A percentile compares a stretch with the other conserved stretches of the same genome.
phyloP scores from a whole-genome alignment of 768 basidiomycete species.

The Phlegmacium glaucopus region DNA sequence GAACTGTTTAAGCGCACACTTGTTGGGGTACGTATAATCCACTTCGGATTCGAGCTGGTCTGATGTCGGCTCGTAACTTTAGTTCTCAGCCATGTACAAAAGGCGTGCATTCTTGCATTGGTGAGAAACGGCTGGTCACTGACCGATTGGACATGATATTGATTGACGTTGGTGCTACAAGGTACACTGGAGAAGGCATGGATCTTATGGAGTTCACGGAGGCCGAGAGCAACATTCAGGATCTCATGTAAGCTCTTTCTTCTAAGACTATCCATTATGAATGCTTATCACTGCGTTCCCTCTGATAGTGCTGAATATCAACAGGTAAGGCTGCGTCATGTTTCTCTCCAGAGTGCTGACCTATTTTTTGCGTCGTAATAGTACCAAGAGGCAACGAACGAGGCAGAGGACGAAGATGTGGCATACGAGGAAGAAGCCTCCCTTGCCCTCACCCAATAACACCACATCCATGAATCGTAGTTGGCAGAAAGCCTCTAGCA shows the following conservation, averaged over 20 bases:
- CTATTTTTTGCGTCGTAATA: constrained; percentile 8
- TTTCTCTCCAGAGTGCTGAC: neutral
- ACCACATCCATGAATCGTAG: too few species aligned
- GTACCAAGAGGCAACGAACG: constrained; percentile 34
- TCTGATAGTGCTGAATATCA: constrained; percentile 78
- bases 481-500: too few species aligned
- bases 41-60: neutral
- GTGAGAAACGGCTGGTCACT: constrained; percentile 25
- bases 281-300: neutral
- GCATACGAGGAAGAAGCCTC: constrained; percentile 18
- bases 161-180: constrained; percentile 11
- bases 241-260: constrained; percentile 63
- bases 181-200: constrained; percentile 90
- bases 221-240: constrained; percentile 79
- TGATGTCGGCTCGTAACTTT: constrained; percentile 1
- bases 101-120: constrained; percentile 86
- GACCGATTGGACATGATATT: neutral
- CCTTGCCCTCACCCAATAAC: constrained; percentile 4
- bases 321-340: constrained; percentile 44
- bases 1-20: constrained; percentile 79
- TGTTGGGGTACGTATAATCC: constrained; percentile 40
- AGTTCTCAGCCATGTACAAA: constrained; percentile 83
- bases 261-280: neutral
- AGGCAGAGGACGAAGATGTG: constrained; percentile 20
- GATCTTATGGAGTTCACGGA: constrained; percentile 84